A percentile compares a stretch with the other conserved stretches of the same genome.
Evolutionary conservation across 129 eudicot species (phyloP).

Genomic region (Apium graveolens): DNA sequence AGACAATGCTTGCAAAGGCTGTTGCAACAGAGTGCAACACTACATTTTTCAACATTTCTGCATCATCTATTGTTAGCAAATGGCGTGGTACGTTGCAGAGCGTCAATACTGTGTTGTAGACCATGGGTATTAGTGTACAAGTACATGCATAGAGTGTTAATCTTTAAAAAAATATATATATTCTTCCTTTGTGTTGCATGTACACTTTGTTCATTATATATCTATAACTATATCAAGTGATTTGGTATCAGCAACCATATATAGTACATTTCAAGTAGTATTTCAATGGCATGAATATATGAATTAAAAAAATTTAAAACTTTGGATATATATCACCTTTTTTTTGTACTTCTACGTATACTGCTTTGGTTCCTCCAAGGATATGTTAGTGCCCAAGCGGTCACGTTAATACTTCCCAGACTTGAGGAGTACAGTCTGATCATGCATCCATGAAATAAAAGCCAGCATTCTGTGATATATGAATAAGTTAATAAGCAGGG

Average conservation of each 20-base stretch:
- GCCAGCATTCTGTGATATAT: neutral
- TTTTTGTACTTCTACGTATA: neutral
- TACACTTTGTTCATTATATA: neutral
- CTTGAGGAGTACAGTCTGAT: neutral
- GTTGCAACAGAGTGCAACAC: conserved; percentile 99
- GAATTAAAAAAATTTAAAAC: no score
- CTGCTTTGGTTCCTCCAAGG: neutral
- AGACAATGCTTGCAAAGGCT: conserved; percentile 99
- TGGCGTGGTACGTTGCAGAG: conserved; percentile 80
- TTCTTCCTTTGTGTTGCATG: neutral
- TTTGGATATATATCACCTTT: no score
- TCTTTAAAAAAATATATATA: no score
- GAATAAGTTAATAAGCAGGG: neutral
- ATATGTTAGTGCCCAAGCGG: neutral
- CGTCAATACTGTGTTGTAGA: neutral
- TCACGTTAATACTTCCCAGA: neutral
- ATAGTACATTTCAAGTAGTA: neutral
- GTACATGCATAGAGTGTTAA: neutral
- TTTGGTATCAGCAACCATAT: no score
- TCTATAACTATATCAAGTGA: neutral
- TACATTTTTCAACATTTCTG: conserved; percentile 97
- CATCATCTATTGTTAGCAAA: conserved; percentile 97
- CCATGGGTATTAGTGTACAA: neutral
- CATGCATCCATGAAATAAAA: neutral
- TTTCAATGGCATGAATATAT: neutral